Base-by-base conservation (phyloP, 352 stramenopile genomes). In the Globisporangium recalcitrans region DNA sequence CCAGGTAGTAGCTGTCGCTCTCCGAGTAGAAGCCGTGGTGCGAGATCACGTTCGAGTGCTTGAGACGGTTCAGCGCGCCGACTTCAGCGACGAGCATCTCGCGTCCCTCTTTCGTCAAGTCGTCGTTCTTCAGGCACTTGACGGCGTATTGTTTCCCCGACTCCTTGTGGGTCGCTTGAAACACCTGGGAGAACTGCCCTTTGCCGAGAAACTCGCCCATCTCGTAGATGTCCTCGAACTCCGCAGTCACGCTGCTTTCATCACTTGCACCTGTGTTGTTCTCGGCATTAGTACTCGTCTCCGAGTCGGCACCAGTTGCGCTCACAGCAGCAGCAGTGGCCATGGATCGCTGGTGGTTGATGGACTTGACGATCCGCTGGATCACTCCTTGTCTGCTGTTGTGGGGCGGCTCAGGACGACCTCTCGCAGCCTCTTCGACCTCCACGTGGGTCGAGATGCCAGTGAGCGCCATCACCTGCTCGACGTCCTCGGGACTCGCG, bases 11-110 rank as follows among this genome's bases (percentile, higher is more conserved):
- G 65, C 82, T 89, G 61, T 80, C 79, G 22, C 75, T 62, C 44
- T 88, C 84, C 14, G 85, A 79, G 63, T 82, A 96, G 57, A 96
- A 87, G 1, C 90, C 86, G 58, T 89, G 74, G 66, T 96, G 74
- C 10, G 69, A 63, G 58, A 97, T 87, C 49, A 97, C 84, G 64
- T 96, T 88, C 3, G 72, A 70, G 63, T 97, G 87, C 58, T 80
- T 87, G 38, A 95, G 68, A 0, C 81, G 77, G 51, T 73, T 87
- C 13, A 93, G 78, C 7, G 80, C 78, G 9, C 71, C 73, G 22
- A 93, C 77, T 55, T 93, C 84, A 0, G 78, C 80, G 24, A 87
- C 83, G 26, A 97, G 70, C 32, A 84, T 72, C 24, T 94, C 80
- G 8, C 70, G 57, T 3, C 72, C 81, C 60, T 91, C 80, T 10